Base-by-base conservation (phyloP, 1,284 basidiomycete species). In the Ceratobasidium sp. region DNA sequence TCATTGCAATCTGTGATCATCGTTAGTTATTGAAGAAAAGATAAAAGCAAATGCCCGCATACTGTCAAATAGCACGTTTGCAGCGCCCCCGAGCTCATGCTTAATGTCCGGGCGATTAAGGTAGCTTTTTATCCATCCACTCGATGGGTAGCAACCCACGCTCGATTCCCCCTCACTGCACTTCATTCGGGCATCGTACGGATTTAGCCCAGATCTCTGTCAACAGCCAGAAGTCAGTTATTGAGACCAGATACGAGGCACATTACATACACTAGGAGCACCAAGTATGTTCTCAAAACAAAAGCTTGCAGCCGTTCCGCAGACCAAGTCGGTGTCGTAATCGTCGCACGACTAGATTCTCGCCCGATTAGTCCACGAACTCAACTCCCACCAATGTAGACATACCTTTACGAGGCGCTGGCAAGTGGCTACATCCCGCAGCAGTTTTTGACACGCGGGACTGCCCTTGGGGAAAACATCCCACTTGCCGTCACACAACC, bases 71-170 rank as follows among this genome's bases (percentile, higher is more conserved):
- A n/a, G 38, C 7, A 20, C 29, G 22, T 79, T 76, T 67, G 80
- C 73, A n/a, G 74, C 71, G 5, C 82, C 83, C 42, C 84, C 84
- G 60, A 85, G 79, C 71, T 82, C 77, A 57, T 78, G 76, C 79
- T 84, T 83, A 73, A 84, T 76, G 15, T 80, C 79, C 3, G 79
- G 78, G 68, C 75, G 75, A 74, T 82, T 82, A 58, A 82, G 74
- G 76, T 80, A 83, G 6, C 76, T 79, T 75, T 82, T 80, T 73
- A 83, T 82, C 81, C 81, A 84, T 35, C 78, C 78, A 80, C 84
- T 83, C 75, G 85, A 78, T 67, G 73, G 72, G 76, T 80, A 81
- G 73, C 79, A 80, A 2, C 79, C 74, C 49, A 74, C 73, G 34
- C 78, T 77, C 73, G 84, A 83, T 71, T 78, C 78, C 67, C 80